These are phyloP conservation scores for Ensete ventricosum DNA, from an alignment of 176 grass and related monocot species.

Conservation along the genomic window DNA sequence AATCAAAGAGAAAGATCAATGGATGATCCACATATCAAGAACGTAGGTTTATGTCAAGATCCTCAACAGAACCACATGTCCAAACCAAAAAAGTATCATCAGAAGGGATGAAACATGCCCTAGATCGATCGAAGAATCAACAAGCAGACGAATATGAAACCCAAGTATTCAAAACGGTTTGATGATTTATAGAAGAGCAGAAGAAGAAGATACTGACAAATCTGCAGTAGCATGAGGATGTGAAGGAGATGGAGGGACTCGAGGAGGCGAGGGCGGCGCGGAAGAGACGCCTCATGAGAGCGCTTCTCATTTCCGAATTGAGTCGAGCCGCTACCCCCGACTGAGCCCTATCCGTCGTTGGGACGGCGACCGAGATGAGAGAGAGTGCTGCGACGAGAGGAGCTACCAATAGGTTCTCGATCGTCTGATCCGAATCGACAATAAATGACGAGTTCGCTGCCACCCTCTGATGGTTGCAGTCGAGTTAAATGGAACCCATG, in stretches of 20 bases:
- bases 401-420: too few species aligned
- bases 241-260: background rate
- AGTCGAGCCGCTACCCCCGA: background rate
- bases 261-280: background rate
- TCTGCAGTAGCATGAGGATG: background rate
- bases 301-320: background rate
- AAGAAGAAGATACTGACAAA: constrained; percentile 4
- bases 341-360: too few species aligned
- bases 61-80: background rate
- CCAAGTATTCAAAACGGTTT: background rate
- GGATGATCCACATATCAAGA: background rate
- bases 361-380: too few species aligned
- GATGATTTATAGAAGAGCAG: background rate
- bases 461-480: too few species aligned
- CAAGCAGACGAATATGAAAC: background rate
- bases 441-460: too few species aligned
- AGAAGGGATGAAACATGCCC: background rate
- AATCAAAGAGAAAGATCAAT: background rate
- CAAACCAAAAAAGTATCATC: background rate
- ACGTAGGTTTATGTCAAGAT: background rate
- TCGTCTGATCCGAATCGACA: too few species aligned
- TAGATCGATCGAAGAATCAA: background rate
- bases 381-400: too few species aligned
- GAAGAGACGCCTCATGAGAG: constrained; percentile 22
- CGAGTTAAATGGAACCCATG: too few species aligned